Base-by-base conservation (phyloP, 257 asterid genomes). In the Penstemon barbatus region DNA sequence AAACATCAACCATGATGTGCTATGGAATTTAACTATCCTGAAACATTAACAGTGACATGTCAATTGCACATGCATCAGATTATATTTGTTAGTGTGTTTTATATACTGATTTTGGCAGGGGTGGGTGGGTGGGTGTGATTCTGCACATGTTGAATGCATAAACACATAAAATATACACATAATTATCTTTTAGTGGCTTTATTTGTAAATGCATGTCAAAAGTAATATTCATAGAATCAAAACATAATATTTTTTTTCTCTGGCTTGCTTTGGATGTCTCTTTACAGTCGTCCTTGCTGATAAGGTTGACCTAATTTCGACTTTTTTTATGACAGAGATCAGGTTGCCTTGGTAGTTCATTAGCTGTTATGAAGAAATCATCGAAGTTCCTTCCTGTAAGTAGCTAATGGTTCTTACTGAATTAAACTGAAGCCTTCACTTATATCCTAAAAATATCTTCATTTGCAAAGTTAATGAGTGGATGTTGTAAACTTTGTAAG, bases 281-380 rank as follows among this genome's bases (percentile, higher is more conserved):
- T 68, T 56, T 61, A 8, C n/a, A 37, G 43, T 46, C 56, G 50
- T 66, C 65, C 49, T 63, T 69, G 40, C 61, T 41, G 40, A 44
- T 6, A 65, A 57, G 59, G 70, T 70, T 69, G 54, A 65, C 48
- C 67, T 73, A 37, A 49, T 69, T 70, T 71, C 74, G 71, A 57
- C 58, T 66, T 15, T 81, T 69, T 55, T 54, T 33, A 73, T 61
- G 75, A 70, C 92, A 93, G 99, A 81, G 99, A 68, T 84, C 95
- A 44, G 97, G 96, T 68, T 90, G 97, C 84, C 91, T 93, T 65
- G 99, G 99, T 72, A 93, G 99, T 85, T 39, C 96, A 61, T 78
- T 93, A 77, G 97, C 99, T 78, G 90, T 93, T 42, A 91, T 93
- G 95, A 93, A 93, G 91, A 93, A 93, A 78, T 88, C 99, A 63